phyloP scores from a whole-genome alignment of 2,329 filamentous ascomycete genomes.

The Cladosporium sp. region DNA sequence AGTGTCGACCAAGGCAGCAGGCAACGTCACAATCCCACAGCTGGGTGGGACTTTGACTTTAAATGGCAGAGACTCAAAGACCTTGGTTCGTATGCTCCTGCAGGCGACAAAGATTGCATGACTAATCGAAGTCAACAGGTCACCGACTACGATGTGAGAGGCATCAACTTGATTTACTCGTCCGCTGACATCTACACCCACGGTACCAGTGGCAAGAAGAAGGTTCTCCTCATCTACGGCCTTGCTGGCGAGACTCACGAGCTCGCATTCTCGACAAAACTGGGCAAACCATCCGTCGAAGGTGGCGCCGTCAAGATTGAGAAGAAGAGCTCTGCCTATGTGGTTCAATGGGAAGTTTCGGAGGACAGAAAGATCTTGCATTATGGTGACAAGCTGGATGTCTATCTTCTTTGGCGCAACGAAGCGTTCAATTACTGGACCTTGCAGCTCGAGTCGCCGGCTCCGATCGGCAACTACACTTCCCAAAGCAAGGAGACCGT shows the following conservation, averaged over 20 bases:
- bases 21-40: conserved; percentile 60
- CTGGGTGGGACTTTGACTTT: conserved; percentile 58
- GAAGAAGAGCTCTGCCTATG: conserved; percentile 45
- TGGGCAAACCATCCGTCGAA: conserved; percentile 36
- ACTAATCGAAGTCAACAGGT: conserved; percentile 40
- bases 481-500: conserved; percentile 38
- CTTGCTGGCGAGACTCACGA: conserved; percentile 64
- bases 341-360: conserved; percentile 58
- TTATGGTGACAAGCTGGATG: conserved; percentile 50
- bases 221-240: conserved; percentile 64
- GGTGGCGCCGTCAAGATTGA: conserved; percentile 44
- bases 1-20: conserved; percentile 60
- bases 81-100: conserved; percentile 51
- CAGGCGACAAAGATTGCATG: neutral
- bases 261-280: conserved; percentile 50
- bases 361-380: conserved; percentile 53
- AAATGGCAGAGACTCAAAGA: conserved; percentile 65
- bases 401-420: conserved; percentile 62
- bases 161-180: conserved; percentile 63
- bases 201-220: conserved; percentile 62
- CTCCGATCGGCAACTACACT: conserved; percentile 33
- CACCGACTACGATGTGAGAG: conserved; percentile 64
- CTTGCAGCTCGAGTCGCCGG: conserved; percentile 46
- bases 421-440: conserved; percentile 71
- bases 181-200: conserved; percentile 70